These are phyloP conservation scores for Trichoderma erinaceum DNA, from an alignment of 495 filamentous ascomycete genomes.

Conservation along the genomic window DNA sequence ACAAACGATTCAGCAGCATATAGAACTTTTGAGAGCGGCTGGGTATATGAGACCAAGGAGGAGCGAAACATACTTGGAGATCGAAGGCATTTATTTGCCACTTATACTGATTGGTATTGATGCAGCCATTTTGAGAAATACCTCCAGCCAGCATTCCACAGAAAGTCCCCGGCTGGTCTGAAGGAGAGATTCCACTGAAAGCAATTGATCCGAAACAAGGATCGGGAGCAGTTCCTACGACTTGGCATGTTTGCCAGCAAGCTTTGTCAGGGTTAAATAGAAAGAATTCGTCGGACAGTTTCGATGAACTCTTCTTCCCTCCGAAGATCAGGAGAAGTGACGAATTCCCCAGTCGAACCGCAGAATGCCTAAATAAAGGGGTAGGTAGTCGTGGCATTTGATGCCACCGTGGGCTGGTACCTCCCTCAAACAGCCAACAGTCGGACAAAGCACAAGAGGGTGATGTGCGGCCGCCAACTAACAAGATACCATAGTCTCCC, in stretches of 20 bases:
- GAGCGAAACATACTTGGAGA: conserved; percentile 19
- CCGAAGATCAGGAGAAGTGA: conserved; percentile 56
- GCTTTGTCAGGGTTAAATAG: conserved; percentile 50
- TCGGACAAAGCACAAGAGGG: conserved; percentile 59
- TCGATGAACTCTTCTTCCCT: conserved; percentile 56
- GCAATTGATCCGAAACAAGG: conserved; percentile 58
- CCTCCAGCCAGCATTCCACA: conserved; percentile 64
- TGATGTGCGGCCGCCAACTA: conserved; percentile 74
- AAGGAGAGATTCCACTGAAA: conserved; percentile 19
- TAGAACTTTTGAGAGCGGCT: neutral
- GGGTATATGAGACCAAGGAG: neutral
- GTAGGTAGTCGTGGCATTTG: conserved; percentile 54
- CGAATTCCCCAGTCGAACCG: conserved; percentile 45
- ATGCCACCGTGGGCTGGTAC: conserved; percentile 46
- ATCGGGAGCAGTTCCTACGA: conserved; percentile 29
- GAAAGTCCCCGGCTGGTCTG: conserved; percentile 20
- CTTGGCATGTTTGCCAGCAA: conserved; percentile 40
- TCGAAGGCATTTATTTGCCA: conserved; percentile 43
- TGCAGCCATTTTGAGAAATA: conserved; percentile 51
- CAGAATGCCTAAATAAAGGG: conserved; percentile 67
- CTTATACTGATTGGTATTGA: conserved; percentile 46
- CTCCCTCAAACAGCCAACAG: conserved; percentile 62
- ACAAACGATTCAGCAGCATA: neutral
- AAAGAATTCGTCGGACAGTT: conserved; percentile 54
- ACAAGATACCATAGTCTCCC: conserved; percentile 43